These are phyloP conservation scores for Magnusiomyces suaveolens DNA, from an alignment of 1,139 yeast species.

Conservation along the genomic window DNA sequence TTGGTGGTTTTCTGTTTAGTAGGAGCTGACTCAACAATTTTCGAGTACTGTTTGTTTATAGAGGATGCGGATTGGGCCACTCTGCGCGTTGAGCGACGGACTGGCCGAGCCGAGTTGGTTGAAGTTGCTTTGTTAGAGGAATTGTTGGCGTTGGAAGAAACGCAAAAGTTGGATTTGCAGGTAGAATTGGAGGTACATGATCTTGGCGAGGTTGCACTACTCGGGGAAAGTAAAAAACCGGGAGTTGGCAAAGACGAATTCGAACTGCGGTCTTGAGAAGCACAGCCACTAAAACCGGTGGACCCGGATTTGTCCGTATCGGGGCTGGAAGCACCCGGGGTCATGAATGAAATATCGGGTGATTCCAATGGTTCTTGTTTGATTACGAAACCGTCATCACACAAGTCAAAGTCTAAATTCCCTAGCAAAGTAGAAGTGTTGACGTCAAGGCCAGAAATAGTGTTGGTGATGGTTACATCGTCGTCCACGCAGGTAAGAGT, in stretches of 20 bases:
- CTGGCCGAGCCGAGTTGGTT: neutral
- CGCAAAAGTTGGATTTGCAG: neutral
- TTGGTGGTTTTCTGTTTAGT: conserved; percentile 18
- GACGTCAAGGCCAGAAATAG: neutral
- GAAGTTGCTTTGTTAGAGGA: too few species aligned
- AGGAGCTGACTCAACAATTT: neutral
- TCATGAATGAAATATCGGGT: neutral
- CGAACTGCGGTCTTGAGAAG: neutral
- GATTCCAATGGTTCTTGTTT: neutral
- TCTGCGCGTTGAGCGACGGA: neutral
- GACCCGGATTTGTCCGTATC: neutral
- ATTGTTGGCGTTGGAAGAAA: too few species aligned
- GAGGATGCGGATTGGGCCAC: neutral
- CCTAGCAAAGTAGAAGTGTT: neutral
- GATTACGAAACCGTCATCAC: neutral
- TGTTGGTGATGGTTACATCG: neutral
- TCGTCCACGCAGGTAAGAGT: neutral
- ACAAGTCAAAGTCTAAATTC: neutral
- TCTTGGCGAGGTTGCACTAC: neutral
- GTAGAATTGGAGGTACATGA: neutral
- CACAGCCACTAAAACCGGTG: neutral
- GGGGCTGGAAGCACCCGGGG: neutral
- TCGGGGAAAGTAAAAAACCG: neutral
- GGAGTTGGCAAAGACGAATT: neutral
- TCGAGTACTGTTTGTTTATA: neutral